phyloP scores from a whole-genome alignment of 495 filamentous ascomycete genomes.

The Lasiosphaeria ovina region DNA sequence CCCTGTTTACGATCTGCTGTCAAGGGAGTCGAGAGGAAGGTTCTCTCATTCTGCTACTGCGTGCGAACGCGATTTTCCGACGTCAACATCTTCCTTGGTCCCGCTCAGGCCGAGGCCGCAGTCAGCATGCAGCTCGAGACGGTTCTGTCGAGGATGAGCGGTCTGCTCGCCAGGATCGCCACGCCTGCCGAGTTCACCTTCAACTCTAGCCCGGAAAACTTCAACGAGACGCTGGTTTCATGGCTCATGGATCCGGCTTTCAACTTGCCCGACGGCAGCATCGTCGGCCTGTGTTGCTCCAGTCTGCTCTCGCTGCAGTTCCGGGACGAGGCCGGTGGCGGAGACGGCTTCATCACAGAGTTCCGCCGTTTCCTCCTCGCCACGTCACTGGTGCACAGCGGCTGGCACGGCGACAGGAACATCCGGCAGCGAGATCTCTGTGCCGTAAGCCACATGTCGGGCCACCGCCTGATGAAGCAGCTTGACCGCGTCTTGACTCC shows the following conservation, averaged over 20 bases:
- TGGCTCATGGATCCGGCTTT: slow-evolving; percentile 30
- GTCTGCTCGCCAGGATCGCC: slow-evolving; percentile 29
- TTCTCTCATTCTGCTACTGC: slow-evolving; percentile 30
- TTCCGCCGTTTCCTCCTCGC: slow-evolving; percentile 31
- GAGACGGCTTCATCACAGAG: slow-evolving; percentile 22
- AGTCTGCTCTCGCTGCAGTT: slow-evolving; percentile 29
- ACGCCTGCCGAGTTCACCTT: slow-evolving; percentile 22
- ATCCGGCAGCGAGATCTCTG: slow-evolving; percentile 13
- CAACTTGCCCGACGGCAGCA: slow-evolving; percentile 28
- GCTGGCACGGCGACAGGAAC: slow-evolving; percentile 15
- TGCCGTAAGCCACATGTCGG: slow-evolving; percentile 25
- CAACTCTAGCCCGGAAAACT: slow-evolving; percentile 14
- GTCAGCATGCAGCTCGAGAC: slow-evolving; percentile 27
- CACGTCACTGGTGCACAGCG: slow-evolving; percentile 25
- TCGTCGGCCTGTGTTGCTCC: slow-evolving; percentile 32
- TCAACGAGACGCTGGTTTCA: slow-evolving; percentile 25
- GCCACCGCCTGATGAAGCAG: slow-evolving; percentile 25
- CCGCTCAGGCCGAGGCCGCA: not conserved
- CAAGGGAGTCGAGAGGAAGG: slow-evolving; percentile 23
- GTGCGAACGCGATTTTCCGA: slow-evolving; percentile 25
- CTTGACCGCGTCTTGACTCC: slow-evolving; percentile 32
- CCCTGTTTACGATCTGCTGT: slow-evolving; percentile 26
- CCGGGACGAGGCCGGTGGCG: slow-evolving; percentile 16
- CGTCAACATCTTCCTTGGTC: slow-evolving; percentile 29
- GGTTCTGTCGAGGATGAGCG: slow-evolving; percentile 24